Conservation (phyloP, 257 asterid species). For the Fraxinus anomala region DNA sequence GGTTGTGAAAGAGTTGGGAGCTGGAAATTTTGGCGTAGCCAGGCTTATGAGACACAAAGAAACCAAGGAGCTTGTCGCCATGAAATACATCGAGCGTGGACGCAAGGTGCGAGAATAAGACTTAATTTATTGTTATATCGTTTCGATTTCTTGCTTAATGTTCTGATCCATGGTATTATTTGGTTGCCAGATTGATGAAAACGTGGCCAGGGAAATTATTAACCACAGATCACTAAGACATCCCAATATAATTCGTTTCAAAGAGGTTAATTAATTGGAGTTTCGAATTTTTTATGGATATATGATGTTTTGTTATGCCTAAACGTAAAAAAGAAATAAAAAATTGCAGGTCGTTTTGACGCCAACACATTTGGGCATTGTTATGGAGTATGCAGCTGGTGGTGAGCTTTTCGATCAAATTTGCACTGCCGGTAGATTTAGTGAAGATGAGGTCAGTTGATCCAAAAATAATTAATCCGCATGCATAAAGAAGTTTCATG, state of each 20-base stretch:
- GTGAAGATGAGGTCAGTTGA: conserved; percentile 58
- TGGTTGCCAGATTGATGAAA: conserved; percentile 67
- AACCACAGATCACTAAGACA: conserved; percentile 80
- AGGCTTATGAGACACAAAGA: conserved; percentile 69
- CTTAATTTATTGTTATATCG: neutral
- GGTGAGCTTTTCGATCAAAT: conserved; percentile 72
- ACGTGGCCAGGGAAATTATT: conserved; percentile 79
- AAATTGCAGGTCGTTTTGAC: conserved; percentile 49
- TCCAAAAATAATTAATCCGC: neutral
- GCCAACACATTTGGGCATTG: conserved; percentile 58
- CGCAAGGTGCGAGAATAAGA: conserved; percentile 43
- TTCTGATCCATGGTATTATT: neutral
- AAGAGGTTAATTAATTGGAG: conserved; percentile 45
- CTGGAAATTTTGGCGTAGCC: conserved; percentile 83
- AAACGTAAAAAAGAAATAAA: neutral
- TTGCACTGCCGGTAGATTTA: conserved; percentile 62
- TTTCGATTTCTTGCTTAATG: neutral
- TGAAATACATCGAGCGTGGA: conserved; percentile 79
- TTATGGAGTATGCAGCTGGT: conserved; percentile 83
- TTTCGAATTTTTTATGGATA: neutral
- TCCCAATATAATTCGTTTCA: conserved; percentile 83
- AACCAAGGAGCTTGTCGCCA: conserved; percentile 80
- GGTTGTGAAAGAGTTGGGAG: conserved; percentile 69
- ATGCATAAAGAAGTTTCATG: no score
- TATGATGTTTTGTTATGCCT: neutral